Conservation (phyloP, 805 yeast genomes). For the Saccharomycopsis amapae region DNA sequence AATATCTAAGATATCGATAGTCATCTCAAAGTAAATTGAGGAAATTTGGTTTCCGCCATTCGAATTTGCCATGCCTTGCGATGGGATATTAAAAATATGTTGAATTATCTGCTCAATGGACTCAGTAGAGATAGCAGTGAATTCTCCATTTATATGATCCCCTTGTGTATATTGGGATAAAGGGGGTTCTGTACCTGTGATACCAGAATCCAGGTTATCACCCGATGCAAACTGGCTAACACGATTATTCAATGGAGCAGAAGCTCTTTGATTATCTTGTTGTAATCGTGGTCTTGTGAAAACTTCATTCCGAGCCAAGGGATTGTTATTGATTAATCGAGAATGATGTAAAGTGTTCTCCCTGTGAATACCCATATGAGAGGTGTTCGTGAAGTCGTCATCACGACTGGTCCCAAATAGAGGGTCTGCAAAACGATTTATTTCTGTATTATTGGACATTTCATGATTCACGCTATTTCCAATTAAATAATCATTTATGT, state of each 20-base stretch:
- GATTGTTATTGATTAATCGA: too few relatives aligned
- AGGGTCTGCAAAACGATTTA: too few relatives aligned
- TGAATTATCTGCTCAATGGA: constrained; percentile 20
- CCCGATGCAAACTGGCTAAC: not conserved
- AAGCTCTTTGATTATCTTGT: not conserved
- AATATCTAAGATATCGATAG: constrained; percentile 19
- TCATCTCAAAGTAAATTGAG: constrained; percentile 22
- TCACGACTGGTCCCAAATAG: too few relatives aligned
- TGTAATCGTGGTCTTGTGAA: not conserved
- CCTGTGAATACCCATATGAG: too few relatives aligned
- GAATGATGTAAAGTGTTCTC: too few relatives aligned
- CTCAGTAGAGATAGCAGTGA: constrained; percentile 18
- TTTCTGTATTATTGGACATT: too few relatives aligned
- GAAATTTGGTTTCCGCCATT: constrained; percentile 9
- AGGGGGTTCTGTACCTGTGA: not conserved
- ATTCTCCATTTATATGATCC: constrained; percentile 20
- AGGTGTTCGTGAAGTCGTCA: too few relatives aligned
- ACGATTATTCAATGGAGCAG: not conserved
- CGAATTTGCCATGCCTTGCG: not conserved
- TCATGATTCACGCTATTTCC: too few relatives aligned
- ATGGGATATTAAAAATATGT: constrained; percentile 18
- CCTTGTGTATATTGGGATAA: too few relatives aligned
- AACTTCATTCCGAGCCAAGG: too few relatives aligned
- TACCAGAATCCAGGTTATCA: not conserved
- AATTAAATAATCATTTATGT: too few relatives aligned